Evolutionary conservation across 805 yeast genomes (phyloP).

Genomic region (Candida glaebosa): DNA sequence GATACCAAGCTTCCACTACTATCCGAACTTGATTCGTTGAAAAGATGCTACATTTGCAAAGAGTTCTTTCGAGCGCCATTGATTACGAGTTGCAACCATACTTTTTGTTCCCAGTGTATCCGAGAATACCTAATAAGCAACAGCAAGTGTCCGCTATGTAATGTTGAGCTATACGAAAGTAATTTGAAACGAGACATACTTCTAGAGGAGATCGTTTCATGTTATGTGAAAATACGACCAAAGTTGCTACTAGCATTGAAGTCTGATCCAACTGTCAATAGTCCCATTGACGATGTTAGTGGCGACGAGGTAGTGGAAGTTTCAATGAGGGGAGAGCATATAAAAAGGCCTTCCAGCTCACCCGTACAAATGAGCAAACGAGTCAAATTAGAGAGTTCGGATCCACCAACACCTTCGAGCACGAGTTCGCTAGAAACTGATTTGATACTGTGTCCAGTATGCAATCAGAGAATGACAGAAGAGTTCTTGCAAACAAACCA

Average conservation of each 20-base stretch:
- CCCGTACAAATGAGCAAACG: constrained; percentile 3
- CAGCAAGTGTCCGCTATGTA: constrained; percentile 75
- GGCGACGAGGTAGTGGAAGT: constrained; percentile 1
- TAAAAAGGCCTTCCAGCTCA: constrained; percentile 1
- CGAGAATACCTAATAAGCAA: constrained; percentile 61
- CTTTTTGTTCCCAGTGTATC: constrained; percentile 86
- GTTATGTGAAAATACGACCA: constrained; percentile 37
- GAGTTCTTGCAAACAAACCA: constrained; percentile 56
- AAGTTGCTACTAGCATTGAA: constrained; percentile 8
- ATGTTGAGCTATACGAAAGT: constrained; percentile 66
- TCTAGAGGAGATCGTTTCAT: constrained; percentile 65
- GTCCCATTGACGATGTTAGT: too few relatives aligned
- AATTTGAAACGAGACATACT: constrained; percentile 61
- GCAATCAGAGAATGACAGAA: constrained; percentile 52
- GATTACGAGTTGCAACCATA: constrained; percentile 80
- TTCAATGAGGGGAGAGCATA: not conserved
- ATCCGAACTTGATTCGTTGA: constrained; percentile 59
- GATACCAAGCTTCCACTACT: constrained; percentile 52
- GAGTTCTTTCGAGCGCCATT: constrained; percentile 80
- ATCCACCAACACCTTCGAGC: too few relatives aligned
- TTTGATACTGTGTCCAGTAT: constrained; percentile 65
- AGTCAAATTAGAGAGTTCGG: not conserved
- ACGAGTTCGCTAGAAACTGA: too few relatives aligned
- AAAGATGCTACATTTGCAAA: constrained; percentile 86
- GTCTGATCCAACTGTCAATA: not conserved